Conservation (phyloP, 805 yeast genomes). For the Debaryomyces hansenii region DNA sequence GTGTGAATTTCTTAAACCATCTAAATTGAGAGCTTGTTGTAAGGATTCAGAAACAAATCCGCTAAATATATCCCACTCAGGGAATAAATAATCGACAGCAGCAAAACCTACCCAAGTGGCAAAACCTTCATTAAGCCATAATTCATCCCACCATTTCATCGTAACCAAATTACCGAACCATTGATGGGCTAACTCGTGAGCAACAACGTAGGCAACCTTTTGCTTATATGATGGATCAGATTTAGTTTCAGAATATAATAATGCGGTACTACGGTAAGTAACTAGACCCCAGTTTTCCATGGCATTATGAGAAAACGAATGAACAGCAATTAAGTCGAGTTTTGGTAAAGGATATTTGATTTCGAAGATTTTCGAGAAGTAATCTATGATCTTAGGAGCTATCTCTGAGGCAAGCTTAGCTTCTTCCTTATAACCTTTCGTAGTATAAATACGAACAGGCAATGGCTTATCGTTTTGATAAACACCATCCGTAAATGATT, state of each 20-base stretch:
- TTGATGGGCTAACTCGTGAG: constrained; percentile 87
- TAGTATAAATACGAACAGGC: constrained; percentile 53
- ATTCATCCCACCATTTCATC: constrained; percentile 93
- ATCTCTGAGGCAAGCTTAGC: constrained; percentile 49
- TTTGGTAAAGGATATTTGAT: constrained; percentile 74
- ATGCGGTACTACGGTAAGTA: constrained; percentile 58
- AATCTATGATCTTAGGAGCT: constrained; percentile 52
- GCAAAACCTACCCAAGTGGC: constrained; percentile 83
- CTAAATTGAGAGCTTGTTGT: constrained; percentile 53
- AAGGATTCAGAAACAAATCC: constrained; percentile 52
- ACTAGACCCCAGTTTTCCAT: constrained; percentile 92
- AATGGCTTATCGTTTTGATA: constrained; percentile 41
- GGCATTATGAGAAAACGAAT: constrained; percentile 79
- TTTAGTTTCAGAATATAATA: constrained; percentile 44
- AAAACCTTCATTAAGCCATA: constrained; percentile 89
- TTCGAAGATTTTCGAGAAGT: constrained; percentile 48
- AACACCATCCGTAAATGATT: constrained; percentile 38
- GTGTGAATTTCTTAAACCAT: constrained; percentile 64
- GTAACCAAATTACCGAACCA: constrained; percentile 91
- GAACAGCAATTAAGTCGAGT: constrained; percentile 76
- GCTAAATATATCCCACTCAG: constrained; percentile 79
- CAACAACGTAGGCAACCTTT: constrained; percentile 78
- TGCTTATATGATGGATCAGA: constrained; percentile 56
- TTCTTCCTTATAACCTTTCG: constrained; percentile 47
- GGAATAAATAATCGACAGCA: constrained; percentile 67